phyloP scores from a whole-genome alignment of 768 basidiomycete species.

The Tephrocybe sp. region DNA sequence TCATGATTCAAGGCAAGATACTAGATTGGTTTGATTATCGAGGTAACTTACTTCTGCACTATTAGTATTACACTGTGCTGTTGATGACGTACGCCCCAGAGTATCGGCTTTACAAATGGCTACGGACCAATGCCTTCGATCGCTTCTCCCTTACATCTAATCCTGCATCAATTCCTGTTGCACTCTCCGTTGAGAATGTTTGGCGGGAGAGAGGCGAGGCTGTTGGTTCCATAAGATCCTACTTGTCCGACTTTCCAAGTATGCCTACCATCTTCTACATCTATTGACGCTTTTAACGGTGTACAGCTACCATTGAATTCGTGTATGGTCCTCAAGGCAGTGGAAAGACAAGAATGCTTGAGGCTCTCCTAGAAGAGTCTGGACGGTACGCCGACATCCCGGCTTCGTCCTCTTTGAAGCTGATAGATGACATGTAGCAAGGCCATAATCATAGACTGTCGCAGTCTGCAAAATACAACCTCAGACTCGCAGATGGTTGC shows the following conservation, averaged over 20 bases:
- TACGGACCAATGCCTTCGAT: constrained; percentile 61
- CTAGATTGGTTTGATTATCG: constrained; percentile 82
- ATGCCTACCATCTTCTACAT: constrained; percentile 22
- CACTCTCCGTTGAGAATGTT: constrained; percentile 38
- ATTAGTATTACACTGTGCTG: neutral
- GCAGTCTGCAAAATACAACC: constrained; percentile 63
- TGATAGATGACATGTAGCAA: constrained; percentile 42
- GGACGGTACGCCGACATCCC: constrained; percentile 42
- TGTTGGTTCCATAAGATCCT: constrained; percentile 61
- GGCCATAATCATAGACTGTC: constrained; percentile 81
- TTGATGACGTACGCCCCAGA: constrained; percentile 39
- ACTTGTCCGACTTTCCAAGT: constrained; percentile 80
- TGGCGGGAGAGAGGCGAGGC: constrained; percentile 91
- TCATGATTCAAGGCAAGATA: constrained; percentile 82
- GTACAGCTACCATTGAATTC: constrained; percentile 72
- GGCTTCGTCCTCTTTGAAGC: neutral
- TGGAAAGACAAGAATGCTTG: constrained; percentile 68
- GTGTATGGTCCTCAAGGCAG: constrained; percentile 84
- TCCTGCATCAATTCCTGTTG: constrained; percentile 24
- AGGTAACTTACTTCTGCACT: constrained; percentile 38
- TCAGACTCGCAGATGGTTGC: constrained; percentile 71
- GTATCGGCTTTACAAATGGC: constrained; percentile 75
- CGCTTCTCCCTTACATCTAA: constrained; percentile 27
- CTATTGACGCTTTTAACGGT: too few relatives aligned
- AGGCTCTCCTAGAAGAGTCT: constrained; percentile 49